Evolutionary conservation across 2,329 filamentous ascomycete species (phyloP), one percentile per base, ranked within the genome.

Genomic region (Ophiostoma sp.): DNA sequence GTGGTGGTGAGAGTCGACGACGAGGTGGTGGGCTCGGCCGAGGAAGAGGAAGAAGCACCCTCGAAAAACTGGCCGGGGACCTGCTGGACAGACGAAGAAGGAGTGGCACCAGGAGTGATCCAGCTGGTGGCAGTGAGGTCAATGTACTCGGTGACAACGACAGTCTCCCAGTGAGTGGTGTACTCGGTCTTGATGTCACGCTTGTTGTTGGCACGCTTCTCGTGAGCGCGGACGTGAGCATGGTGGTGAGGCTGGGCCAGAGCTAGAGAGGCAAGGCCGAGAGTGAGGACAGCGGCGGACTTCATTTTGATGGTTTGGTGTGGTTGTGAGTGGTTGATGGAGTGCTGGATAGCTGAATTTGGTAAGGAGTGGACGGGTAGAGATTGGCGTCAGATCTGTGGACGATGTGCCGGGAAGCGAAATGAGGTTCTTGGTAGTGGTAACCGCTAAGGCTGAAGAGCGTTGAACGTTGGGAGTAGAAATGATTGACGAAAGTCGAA

Each of bases 191-290:
- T 83, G 17, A 87, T 73, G 25, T 79, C 83, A 69, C 84, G 82
- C 80, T 85, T 85, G 68, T 81, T 77, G n/a, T 86, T 74, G 33
- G 78, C 83, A 69, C 83, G 82, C 73, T 74, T 74, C 66, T 81
- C 80, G 76, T 82, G 79, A 74, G 82, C 82, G 73, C 80, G 82
- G 76, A 79, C 79, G 72, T 78, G 78, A 72, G 77, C 76, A 77
- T 82, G 81, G 77, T 79, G 81, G 75, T 83, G 84, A 74, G 87
- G 87, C 80, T 89, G 85, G 76, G 87, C 87, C 73, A 84, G 79
- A 77, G 83, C 86, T 71, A 81, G 76, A 55, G 84, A 82, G 76
- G 84, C 84, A 79, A 86, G 77, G 71, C 84, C 77, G 78, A 77
- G 59, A 50, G 74, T 70, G 77, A 82, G 77, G 74, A 85, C 73